phyloP scores from a whole-genome alignment of 2,329 filamentous ascomycete genomes.

The Coleophoma cylindrospora region DNA sequence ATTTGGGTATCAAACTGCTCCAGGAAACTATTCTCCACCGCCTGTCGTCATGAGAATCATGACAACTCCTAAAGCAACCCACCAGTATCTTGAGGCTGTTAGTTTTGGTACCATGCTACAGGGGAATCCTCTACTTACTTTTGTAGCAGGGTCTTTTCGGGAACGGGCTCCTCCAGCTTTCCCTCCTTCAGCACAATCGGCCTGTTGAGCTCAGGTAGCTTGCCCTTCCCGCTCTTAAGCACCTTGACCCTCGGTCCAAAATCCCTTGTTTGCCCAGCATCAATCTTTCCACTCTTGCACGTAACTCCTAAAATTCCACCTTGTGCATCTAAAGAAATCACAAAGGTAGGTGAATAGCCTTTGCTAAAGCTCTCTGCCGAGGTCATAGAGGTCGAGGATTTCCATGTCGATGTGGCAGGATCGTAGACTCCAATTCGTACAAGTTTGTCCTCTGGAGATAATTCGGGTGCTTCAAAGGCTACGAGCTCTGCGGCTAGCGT shows the following conservation, averaged over 20 bases:
- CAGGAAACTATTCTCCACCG: slow-evolving; percentile 41
- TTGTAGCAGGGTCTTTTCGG: slow-evolving; percentile 61
- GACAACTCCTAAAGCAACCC: slow-evolving; percentile 49
- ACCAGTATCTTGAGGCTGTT: slow-evolving; percentile 53
- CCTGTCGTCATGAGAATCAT: slow-evolving; percentile 49
- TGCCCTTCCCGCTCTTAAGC: slow-evolving; percentile 40
- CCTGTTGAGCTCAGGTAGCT: slow-evolving; percentile 56
- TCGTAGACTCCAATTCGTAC: slow-evolving; percentile 57
- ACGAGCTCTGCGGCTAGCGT: slow-evolving; percentile 38
- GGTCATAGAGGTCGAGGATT: slow-evolving; percentile 49
- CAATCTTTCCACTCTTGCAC: slow-evolving; percentile 51
- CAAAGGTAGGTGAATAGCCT: slow-evolving; percentile 53
- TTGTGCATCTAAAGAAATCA: slow-evolving; percentile 43
- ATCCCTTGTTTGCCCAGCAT: slow-evolving; percentile 60
- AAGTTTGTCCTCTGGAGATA: slow-evolving; percentile 37
- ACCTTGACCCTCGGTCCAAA: slow-evolving; percentile 57
- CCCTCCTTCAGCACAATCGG: slow-evolving; percentile 59
- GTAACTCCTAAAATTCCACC: slow-evolving; percentile 45
- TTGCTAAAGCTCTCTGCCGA: slow-evolving; percentile 54
- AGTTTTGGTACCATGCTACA: neutral
- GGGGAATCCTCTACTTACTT: slow-evolving; percentile 43
- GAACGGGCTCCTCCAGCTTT: slow-evolving; percentile 47
- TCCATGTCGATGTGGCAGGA: slow-evolving; percentile 39
- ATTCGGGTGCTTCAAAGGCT: slow-evolving; percentile 52
- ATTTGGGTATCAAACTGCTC: neutral